Evolutionary conservation across 768 basidiomycete species (phyloP), one percentile per base, ranked within the genome.

Genomic region (Tulasnella sp.): DNA sequence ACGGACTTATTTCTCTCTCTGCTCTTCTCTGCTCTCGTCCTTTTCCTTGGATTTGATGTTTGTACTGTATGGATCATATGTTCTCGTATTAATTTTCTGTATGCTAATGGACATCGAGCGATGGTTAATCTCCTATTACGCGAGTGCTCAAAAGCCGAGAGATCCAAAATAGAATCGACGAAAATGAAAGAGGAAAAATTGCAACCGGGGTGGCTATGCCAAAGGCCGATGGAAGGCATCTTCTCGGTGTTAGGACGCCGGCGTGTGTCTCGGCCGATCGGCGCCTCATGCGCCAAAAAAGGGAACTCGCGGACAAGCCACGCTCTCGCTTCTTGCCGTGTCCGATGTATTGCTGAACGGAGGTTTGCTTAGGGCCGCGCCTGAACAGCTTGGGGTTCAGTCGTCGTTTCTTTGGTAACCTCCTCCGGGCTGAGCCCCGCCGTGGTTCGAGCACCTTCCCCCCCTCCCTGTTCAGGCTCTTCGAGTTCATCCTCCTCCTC

Each of bases 401-500:
- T 11, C 29, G 25, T 34, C 29, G 58, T 34, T 25, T 34, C 12
- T 34, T n/a, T 14, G 29, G 15, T 42, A 17, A 17, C 42, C 8
- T 42, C 58, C 31, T 34, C 58, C 58, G 25, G 31, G 31, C 31
- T 34, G 29, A 14, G 25, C 31, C 12, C 15, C 25, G 29, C 29
- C 14, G 25, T 9, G 58, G 31, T 15, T 49, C 49, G 49, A 49
- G 49, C 49, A n/a, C 9, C 49, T 49, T 49, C 49, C 4, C 49
- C 49, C 11, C n/a, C 22, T 29, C 49, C 49, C 11, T 49, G 49
- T 29, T 64, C 52, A 74, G 31, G 14, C 73, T 40, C 73, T 22
- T n/a, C 73, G 31, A 34, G 25, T 19, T n/a, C 52, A 34, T 58
- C 73, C n/a, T 64, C 73, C 31, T 38, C 45, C 38, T 74, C 73